Evolutionary conservation across 208 protist genomes (phyloP), one percentile per base, ranked within the genome.

Genomic region (Angomonas ambiguus): DNA sequence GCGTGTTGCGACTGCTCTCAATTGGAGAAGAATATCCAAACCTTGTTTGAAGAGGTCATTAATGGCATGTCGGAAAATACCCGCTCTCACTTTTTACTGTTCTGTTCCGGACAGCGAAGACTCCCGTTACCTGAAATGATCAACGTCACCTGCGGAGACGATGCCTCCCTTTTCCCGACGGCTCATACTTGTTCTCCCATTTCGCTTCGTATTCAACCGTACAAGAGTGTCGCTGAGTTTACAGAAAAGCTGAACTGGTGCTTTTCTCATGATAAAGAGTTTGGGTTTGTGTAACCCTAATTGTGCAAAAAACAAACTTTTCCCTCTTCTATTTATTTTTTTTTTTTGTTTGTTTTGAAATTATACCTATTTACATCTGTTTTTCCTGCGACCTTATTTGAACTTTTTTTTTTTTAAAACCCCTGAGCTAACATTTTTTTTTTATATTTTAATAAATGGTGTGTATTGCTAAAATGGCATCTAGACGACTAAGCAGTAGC

Each of bases 171-270:
- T 24, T 65, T 94, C 32, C 91, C 91, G 16, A 94, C 91, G 1
- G 83, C 91, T 20, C 91, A 96, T 79, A 96, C 91, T 10, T 96
- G 91, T 75, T 91, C 82, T 22, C 91, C 91, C 18, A 94, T 94
- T 41, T 94, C 91, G 6, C 65, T 96, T 27, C 76, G 76, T 10
- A 76, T 96, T 58, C 91, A 94, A 65, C 87, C 87, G 20, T 96
- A 88, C 69, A n/a, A 61, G 1, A 77, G 68, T 0, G 72, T 66
- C 18, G 72, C 62, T 18, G 69, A 86, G 51, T 51, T 94, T 59
- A 80, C 74, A 2, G 62, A 78, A 42, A 88, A 86, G 41, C 67
- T 96, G 22, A 67, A 80, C 33, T 49, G 83, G 25, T 94, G 80
- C 58, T 57, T 96, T 10, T 80, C 70, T 0, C 77, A 96, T 63